Base-by-base conservation (phyloP, 2,329 filamentous ascomycete species). In the Sporothrix humicola region DNA sequence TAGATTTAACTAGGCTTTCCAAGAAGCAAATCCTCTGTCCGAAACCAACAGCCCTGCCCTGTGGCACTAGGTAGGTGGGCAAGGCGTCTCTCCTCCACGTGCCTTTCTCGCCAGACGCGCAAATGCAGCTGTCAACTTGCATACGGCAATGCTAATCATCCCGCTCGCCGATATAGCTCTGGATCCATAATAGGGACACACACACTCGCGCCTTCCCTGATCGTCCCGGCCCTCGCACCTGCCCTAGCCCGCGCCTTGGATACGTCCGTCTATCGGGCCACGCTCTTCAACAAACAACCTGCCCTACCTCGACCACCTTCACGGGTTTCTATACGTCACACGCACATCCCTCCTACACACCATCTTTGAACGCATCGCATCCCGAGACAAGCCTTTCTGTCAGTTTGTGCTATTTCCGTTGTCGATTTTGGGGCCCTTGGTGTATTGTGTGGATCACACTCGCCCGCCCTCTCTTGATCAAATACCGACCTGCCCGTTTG, bases 261-360 rank as follows among this genome's bases (percentile, higher is more conserved):
- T 66, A 48, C 42, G 42, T 17, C 61, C 61, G 42, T 52, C 52
- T 56, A 42, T 54, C 65, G 48, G 65, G 65, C 65, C 46, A 69
- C 65, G 52, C 65, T n/a, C 3, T 26, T 69, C n/a, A 9, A 52
- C 46, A 37, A 37, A 56, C 66, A 54, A 20, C 44, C 23, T 23
- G 44, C 15, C 54, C 31, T 52, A 7, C 56, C 23, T 61, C 44
- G 54, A 48, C 54, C 44, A 61, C 56, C 54, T 37, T 46, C 31
- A 52, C 48, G 66, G 46, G 17, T 59, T 58, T n/a, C 13, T 13
- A 31, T 37, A 58, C 42, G 44, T 63, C 69, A 72, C 69, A 65
- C 69, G 69, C 69, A 71, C 26, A 26, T 44, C 42, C 37, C 15
- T 72, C 26, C 44, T 42, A 1, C 69, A 70, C 68, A 70, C 68